A percentile compares a stretch with the other conserved stretches of the same genome.
These are phyloP conservation scores for Escovopsis sp. DNA, from an alignment of 2,329 filamentous ascomycete genomes.

Conservation along the genomic window DNA sequence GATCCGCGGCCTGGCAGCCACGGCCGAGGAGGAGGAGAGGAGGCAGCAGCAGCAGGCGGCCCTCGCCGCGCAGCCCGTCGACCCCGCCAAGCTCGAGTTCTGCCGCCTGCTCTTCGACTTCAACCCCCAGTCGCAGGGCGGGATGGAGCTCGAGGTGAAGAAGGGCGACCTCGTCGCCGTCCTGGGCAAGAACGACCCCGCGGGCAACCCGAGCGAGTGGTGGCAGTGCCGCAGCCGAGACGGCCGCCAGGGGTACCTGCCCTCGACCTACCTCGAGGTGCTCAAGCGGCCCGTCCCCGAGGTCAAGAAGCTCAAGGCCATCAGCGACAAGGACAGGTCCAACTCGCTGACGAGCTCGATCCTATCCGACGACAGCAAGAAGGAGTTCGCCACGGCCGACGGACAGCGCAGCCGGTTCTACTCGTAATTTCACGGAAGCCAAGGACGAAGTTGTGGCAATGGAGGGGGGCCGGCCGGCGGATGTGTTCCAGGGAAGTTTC, in stretches of 20 bases:
- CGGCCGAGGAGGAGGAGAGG: slow-evolving; percentile 69
- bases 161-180: slow-evolving; percentile 95
- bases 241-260: slow-evolving; percentile 81
- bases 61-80: slow-evolving; percentile 43
- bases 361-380: slow-evolving; percentile 28
- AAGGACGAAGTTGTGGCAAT: not conserved
- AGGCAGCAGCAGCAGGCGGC: slow-evolving; percentile 36
- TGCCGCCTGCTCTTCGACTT: slow-evolving; percentile 93
- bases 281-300: slow-evolving; percentile 37
- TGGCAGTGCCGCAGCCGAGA: slow-evolving; percentile 90
- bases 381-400: slow-evolving; percentile 37
- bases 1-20: slow-evolving; percentile 69
- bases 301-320: slow-evolving; percentile 37
- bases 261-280: slow-evolving; percentile 78
- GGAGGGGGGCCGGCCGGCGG: not conserved
- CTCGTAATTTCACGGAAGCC: slow-evolving; percentile 21
- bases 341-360: slow-evolving; percentile 36
- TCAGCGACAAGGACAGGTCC: slow-evolving; percentile 31
- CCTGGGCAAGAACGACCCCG: slow-evolving; percentile 78
- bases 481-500: too few species aligned
- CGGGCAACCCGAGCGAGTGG: slow-evolving; percentile 89
- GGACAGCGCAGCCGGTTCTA: slow-evolving; percentile 45
- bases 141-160: slow-evolving; percentile 76
- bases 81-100: slow-evolving; percentile 88
- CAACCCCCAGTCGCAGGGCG: slow-evolving; percentile 51